Evolutionary conservation across 805 yeast genomes (phyloP).

Genomic region (Danielia oregonensis): DNA sequence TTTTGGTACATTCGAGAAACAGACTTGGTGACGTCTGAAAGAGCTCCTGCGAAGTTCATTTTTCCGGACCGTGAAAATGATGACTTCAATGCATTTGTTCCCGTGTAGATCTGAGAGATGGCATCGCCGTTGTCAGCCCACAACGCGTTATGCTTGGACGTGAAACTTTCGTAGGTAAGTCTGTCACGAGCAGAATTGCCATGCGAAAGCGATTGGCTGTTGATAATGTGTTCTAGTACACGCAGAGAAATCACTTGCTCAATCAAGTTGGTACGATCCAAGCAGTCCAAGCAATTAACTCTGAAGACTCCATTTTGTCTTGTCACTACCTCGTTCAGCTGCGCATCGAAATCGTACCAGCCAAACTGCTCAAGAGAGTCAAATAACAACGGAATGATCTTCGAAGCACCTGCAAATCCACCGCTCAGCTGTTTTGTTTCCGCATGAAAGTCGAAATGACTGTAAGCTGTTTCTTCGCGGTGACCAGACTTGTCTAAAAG

Average conservation of each 20-base stretch:
- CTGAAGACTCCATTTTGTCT: slow-evolving; percentile 91
- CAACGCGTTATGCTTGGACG: slow-evolving; percentile 13
- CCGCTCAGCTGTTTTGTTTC: slow-evolving; percentile 77
- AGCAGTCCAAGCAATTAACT: slow-evolving; percentile 90
- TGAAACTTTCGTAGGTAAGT: slow-evolving; percentile 11
- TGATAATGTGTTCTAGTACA: slow-evolving; percentile 46
- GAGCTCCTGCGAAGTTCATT: slow-evolving; percentile 93
- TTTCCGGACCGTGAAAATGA: slow-evolving; percentile 93
- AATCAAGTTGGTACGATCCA: slow-evolving; percentile 89
- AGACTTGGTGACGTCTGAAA: slow-evolving; percentile 96
- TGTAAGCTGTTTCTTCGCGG: slow-evolving; percentile 42
- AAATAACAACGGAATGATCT: slow-evolving; percentile 58
- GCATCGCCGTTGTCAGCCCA: slow-evolving; percentile 76
- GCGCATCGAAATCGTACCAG: slow-evolving; percentile 70
- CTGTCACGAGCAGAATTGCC: slow-evolving; percentile 6
- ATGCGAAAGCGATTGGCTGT: slow-evolving; percentile 2
- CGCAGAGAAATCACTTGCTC: slow-evolving; percentile 78
- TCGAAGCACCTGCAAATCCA: slow-evolving; percentile 79
- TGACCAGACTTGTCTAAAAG: slow-evolving; percentile 42
- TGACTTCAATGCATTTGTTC: slow-evolving; percentile 81
- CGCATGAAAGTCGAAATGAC: slow-evolving; percentile 90
- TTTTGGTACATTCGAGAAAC: slow-evolving; percentile 94
- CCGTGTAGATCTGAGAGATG: slow-evolving; percentile 60
- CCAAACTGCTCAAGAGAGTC: slow-evolving; percentile 76
- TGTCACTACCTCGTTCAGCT: slow-evolving; percentile 49